These are phyloP conservation scores for Nitzschia palea DNA, from an alignment of 108 stramenopile genomes.

Conservation along the genomic window DNA sequence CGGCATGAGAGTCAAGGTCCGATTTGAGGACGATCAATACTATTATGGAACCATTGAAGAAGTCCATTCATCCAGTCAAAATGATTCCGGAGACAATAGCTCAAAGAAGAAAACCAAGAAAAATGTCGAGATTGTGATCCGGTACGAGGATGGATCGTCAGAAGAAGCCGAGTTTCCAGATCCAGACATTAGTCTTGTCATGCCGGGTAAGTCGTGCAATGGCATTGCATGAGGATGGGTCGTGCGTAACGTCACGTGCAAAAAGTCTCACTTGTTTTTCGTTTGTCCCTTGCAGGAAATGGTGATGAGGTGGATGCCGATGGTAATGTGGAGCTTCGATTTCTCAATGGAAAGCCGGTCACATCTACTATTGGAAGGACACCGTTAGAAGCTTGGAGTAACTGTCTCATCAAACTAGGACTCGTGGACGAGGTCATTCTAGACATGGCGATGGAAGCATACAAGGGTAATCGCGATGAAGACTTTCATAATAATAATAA, in stretches of 20 bases:
- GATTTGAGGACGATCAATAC: slow-evolving; percentile 57
- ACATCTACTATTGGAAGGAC: slow-evolving; percentile 52
- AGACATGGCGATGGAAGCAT: slow-evolving; percentile 48
- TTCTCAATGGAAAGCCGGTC: slow-evolving; percentile 69
- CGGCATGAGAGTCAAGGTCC: slow-evolving; percentile 78
- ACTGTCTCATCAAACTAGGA: slow-evolving; percentile 62
- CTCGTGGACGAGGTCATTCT: slow-evolving; percentile 78
- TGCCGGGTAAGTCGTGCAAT: slow-evolving; percentile 56
- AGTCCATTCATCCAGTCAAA: not conserved
- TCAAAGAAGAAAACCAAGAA: slow-evolving; percentile 31
- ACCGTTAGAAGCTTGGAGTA: slow-evolving; percentile 83
- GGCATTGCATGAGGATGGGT: not conserved
- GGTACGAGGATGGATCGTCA: slow-evolving; percentile 76
- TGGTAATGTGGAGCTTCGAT: slow-evolving; percentile 46
- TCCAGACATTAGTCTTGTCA: slow-evolving; percentile 65
- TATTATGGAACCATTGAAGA: slow-evolving; percentile 63
- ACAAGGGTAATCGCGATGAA: slow-evolving; percentile 35
- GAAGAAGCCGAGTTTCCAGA: slow-evolving; percentile 72
- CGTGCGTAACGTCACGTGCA: too few species aligned
- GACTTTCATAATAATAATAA: slow-evolving; percentile 38
- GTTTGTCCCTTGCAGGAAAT: slow-evolving; percentile 29
- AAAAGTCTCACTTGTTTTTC: too few species aligned
- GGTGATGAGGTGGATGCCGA: slow-evolving; percentile 47
- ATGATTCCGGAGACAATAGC: not conserved
- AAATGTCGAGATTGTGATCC: slow-evolving; percentile 52